Percentiles rank a stretch among this genome's conserved stretches.
phyloP scores from a whole-genome alignment of 2,329 filamentous ascomycete genomes.

The Coniochaeta sp. region DNA sequence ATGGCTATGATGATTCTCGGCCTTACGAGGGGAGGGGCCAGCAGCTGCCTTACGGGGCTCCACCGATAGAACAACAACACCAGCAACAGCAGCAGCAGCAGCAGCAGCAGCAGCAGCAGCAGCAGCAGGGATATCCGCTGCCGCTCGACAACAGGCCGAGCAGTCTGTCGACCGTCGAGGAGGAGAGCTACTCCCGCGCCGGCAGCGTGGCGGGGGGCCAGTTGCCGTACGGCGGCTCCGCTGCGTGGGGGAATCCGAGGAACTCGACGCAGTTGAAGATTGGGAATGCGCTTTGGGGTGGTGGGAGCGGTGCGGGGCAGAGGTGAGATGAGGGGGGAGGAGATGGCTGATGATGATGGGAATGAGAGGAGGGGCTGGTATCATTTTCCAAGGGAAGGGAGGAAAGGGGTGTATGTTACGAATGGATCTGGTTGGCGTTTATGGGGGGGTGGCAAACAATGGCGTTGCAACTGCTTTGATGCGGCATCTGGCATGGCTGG shows the following conservation, averaged over 20 bases:
- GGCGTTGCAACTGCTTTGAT: background rate
- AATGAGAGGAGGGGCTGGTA: too few relatives aligned
- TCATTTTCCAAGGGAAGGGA: too few relatives aligned
- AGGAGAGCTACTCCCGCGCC: conserved; percentile 3
- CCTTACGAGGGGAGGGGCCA: conserved; percentile 11
- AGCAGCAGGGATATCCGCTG: background rate
- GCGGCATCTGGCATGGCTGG: background rate
- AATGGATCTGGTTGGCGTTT: background rate
- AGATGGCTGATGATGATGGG: background rate
- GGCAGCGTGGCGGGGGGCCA: background rate
- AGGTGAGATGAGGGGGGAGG: background rate
- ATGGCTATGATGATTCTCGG: conserved; percentile 12
- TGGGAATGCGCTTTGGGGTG: conserved; percentile 25
- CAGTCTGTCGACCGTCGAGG: conserved; percentile 7
- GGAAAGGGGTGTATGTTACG: background rate
- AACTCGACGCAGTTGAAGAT: conserved; percentile 22
- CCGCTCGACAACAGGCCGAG: background rate
- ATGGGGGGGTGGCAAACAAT: background rate
- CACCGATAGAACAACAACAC: conserved; percentile 9
- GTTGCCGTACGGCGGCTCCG: background rate
- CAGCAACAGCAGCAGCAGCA: background rate
- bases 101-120: background rate
- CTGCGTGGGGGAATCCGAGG: conserved; percentile 10
- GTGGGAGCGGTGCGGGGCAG: conserved; percentile 6
- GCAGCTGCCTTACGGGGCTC: too few relatives aligned